These are phyloP conservation scores for Alternaria alternata DNA, from an alignment of 2,329 filamentous ascomycete species.

Conservation along the genomic window DNA sequence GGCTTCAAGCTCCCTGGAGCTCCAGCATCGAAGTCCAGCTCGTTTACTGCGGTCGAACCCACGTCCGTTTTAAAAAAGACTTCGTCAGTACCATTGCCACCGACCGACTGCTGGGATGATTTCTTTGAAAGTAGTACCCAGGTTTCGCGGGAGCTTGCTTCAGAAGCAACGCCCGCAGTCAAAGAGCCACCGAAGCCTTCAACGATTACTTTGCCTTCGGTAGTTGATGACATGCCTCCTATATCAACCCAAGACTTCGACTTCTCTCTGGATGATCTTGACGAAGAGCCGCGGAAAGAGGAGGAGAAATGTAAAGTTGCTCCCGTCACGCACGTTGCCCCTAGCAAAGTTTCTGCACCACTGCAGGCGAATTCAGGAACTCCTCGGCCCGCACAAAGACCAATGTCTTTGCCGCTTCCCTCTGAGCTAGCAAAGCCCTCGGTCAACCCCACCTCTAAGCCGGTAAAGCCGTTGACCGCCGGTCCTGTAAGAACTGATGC, in stretches of 20 bases:
- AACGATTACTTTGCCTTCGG: neutral
- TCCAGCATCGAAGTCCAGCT: constrained; percentile 32
- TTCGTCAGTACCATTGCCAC: neutral
- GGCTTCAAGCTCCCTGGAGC: constrained; percentile 38
- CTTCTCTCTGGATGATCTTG: constrained; percentile 53
- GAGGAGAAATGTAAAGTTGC: neutral
- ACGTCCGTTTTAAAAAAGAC: neutral
- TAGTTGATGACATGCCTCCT: constrained; percentile 23
- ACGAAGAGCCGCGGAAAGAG: constrained; percentile 27
- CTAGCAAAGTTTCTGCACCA: neutral
- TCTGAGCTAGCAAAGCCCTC: neutral
- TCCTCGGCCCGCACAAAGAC: neutral
- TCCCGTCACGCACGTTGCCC: neutral
- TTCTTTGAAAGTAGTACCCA: constrained; percentile 58
- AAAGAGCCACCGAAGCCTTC: neutral
- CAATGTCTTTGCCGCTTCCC: neutral
- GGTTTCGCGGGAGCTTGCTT: constrained; percentile 54
- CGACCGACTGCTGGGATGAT: constrained; percentile 46
- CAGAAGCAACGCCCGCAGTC: constrained; percentile 13
- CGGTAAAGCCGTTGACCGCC: neutral
- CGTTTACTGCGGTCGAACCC: neutral
- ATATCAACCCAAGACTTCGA: constrained; percentile 54
- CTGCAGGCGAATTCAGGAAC: neutral
- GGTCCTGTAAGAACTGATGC: neutral
- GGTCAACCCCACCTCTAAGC: neutral